Evolutionary conservation across 2,329 filamentous ascomycete genomes (phyloP).

Genomic region (Ophiobolus disseminans): DNA sequence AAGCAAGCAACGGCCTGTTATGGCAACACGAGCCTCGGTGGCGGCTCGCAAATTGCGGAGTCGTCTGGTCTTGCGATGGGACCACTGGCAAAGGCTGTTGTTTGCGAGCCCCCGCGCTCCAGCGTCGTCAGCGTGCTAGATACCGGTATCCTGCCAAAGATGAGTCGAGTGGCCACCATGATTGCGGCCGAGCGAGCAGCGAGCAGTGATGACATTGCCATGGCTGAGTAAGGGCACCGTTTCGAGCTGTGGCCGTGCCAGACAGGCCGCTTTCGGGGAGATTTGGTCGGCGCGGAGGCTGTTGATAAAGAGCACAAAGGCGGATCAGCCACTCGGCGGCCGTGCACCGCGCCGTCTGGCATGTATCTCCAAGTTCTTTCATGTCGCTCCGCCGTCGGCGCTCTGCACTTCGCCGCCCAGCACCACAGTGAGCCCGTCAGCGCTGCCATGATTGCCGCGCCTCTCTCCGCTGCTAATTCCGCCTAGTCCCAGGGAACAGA

Average conservation of each 20-base stretch:
- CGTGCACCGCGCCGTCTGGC: conserved; percentile 15
- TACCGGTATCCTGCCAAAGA: too few relatives aligned
- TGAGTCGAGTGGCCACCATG: too few relatives aligned
- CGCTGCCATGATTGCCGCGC: conserved; percentile 5
- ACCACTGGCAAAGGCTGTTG: background rate
- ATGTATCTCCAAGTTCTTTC: conserved; percentile 23
- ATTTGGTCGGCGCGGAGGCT: conserved; percentile 14
- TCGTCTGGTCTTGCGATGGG: conserved; percentile 8
- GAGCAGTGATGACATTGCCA: conserved; percentile 6
- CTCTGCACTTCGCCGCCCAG: background rate
- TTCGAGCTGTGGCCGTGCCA: conserved; percentile 35
- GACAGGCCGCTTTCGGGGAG: conserved; percentile 28
- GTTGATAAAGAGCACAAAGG: conserved; percentile 28
- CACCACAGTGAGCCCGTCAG: background rate
- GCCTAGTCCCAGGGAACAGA: conserved; percentile 11
- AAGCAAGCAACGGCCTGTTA: conserved; percentile 16
- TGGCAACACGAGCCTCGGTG: conserved; percentile 13
- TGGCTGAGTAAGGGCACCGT: conserved; percentile 22
- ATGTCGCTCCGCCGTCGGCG: conserved; percentile 23
- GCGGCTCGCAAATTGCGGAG: conserved; percentile 17
- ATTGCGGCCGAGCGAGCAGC: conserved; percentile 12
- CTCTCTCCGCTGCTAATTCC: conserved; percentile 19
- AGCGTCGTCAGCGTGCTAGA: background rate
- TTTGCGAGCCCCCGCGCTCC: background rate
- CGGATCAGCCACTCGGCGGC: conserved; percentile 5